Evolutionary conservation across 352 stramenopile species (phyloP), one percentile per base, ranked within the genome.

Genomic region (Hyaloperonospora arabidopsidis): DNA sequence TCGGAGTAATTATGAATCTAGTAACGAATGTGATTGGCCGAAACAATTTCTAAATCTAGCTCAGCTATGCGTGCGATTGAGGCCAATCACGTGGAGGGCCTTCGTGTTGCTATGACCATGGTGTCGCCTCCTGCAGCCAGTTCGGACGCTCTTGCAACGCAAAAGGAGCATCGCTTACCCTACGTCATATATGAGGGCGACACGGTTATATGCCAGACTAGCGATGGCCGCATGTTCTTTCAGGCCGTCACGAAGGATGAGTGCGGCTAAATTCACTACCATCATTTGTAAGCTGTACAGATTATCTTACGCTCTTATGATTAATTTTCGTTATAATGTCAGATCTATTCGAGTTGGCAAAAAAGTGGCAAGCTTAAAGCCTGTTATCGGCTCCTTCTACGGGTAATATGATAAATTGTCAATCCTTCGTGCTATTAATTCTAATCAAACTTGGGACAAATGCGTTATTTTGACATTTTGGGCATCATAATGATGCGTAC

Each of bases 181-280:
- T 87, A 90, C 50, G 64, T 88, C 54, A 93, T 93, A 54, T 85
- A 89, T 66, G 83, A 91, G 44, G 80, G 80, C 53, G 83, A 93
- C 64, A 91, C 83, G 1, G 80, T 93, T 17, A 89, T 93, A 59
- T 93, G 83, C 57, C 73, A 93, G 62, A 91, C 80, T 8, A 91
- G 80, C 52, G 83, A 93, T 28, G 80, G 77, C 8, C 76, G 83
- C 29, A 81, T 90, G 65, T 93, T 93, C 70, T 93, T 93, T 63
- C 79, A 90, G 61, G 60, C 70, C 45, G 67, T 88, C 60, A 74
- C 72, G 21, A 78, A 75, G 57, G 76, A 86, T 65, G 75, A 84
- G 80, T 89, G 51, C 45, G 77, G 54, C 25, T n/a, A 49, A 40
- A 21, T 41, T 41, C 11, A 5, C 5, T 41, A 18, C 11, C 5